phyloP scores from a whole-genome alignment of 2,329 filamentous ascomycete species.

The Diaporthe amygdali region DNA sequence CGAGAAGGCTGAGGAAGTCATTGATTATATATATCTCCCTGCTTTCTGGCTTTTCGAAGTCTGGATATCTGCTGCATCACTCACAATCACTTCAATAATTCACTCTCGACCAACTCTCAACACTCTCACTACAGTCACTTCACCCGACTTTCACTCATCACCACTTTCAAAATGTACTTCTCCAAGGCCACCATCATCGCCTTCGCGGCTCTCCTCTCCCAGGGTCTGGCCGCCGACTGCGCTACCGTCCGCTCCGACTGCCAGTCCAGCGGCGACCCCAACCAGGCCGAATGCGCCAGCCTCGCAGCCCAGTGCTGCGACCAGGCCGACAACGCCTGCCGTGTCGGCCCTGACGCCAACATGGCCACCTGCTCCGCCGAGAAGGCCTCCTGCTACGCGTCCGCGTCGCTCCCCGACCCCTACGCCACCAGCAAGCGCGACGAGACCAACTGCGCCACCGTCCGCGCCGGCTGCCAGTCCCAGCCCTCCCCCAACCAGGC shows the following conservation, averaged over 20 bases:
- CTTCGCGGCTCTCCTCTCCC: slow-evolving; percentile 4
- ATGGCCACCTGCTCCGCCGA: not conserved
- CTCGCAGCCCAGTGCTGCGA: not conserved
- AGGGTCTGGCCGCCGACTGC: slow-evolving; percentile 12
- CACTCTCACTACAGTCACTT: not conserved
- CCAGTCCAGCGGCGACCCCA: not conserved
- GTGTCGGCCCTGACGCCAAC: not conserved
- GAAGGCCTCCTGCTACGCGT: slow-evolving; percentile 2
- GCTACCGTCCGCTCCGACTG: not conserved
- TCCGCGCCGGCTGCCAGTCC: not conserved
- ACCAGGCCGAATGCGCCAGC: not conserved
- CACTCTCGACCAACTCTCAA: not conserved
- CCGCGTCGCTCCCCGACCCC: not conserved
- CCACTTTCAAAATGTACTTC: slow-evolving; percentile 20
- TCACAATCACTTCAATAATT: not conserved
- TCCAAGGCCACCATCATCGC: slow-evolving; percentile 21
- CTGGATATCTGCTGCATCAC: not conserved
- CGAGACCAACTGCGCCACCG: not conserved
- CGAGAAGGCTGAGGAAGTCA: not conserved
- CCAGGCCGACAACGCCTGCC: not conserved
- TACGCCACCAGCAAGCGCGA: not conserved
- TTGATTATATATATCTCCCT: not conserved
- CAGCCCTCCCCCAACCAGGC: not conserved
- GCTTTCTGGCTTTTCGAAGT: not conserved
- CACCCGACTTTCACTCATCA: not conserved